These are phyloP conservation scores for Litsea cubeba DNA, from an alignment of 164 flowering plant genomes.

Conservation along the genomic window DNA sequence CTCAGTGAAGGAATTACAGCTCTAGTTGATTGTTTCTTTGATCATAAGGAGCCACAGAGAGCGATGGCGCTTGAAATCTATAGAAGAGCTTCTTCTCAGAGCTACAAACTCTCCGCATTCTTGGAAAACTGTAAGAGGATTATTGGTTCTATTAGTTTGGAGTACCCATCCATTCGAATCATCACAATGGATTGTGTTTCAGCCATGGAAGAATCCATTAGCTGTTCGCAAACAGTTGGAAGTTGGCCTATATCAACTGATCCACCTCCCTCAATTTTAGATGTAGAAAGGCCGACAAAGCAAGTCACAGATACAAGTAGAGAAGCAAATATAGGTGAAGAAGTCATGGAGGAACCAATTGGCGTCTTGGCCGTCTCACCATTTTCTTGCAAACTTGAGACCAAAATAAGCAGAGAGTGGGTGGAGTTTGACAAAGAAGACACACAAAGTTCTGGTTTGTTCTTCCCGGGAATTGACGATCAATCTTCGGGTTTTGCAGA, in stretches of 20 bases:
- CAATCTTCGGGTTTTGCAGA: neutral
- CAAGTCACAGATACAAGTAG: neutral
- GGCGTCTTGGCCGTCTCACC: slow-evolving; percentile 8
- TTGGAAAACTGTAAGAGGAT: slow-evolving; percentile 49
- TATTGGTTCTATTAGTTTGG: slow-evolving; percentile 37
- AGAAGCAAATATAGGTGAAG: neutral
- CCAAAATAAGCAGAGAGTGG: slow-evolving; percentile 50
- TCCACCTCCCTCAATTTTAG: neutral
- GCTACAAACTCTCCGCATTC: slow-evolving; percentile 39
- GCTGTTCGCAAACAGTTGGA: slow-evolving; percentile 1
- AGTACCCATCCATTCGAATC: slow-evolving; percentile 50
- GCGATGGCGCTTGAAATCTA: slow-evolving; percentile 49
- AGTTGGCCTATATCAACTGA: neutral
- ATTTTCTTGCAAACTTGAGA: slow-evolving; percentile 34
- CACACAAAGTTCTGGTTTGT: neutral
- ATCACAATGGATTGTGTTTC: slow-evolving; percentile 30
- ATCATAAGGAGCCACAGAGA: slow-evolving; percentile 35
- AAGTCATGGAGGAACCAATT: neutral
- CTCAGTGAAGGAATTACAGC: slow-evolving; percentile 54
- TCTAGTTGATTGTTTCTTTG: slow-evolving; percentile 48
- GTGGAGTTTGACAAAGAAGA: slow-evolving; percentile 43
- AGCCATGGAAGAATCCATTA: slow-evolving; percentile 29
- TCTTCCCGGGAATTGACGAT: neutral
- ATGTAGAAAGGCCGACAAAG: neutral
- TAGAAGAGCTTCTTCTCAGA: slow-evolving; percentile 53